phyloP scores from a whole-genome alignment of 768 basidiomycete genomes.

The Pisolithus sp. region DNA sequence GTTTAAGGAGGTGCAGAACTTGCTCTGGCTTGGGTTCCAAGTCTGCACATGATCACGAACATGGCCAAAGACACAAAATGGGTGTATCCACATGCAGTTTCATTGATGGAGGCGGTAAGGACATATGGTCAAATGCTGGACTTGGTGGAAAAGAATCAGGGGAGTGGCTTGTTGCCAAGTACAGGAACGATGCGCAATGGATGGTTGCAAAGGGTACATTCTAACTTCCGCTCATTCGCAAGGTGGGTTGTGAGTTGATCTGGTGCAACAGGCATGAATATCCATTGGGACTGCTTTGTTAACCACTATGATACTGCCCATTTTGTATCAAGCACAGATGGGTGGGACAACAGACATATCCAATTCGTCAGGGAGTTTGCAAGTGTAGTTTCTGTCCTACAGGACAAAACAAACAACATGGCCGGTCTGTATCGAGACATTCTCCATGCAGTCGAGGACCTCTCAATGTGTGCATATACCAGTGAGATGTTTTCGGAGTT shows the following conservation, averaged over 20 bases:
- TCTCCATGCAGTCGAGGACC: constrained; percentile 75
- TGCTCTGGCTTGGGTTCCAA: constrained; percentile 93
- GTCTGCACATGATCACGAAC: constrained; percentile 93
- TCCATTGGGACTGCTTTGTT: no score
- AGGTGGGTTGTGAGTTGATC: neutral
- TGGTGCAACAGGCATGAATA: no score
- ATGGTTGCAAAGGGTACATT: constrained; percentile 85
- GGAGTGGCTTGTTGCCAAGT: no score
- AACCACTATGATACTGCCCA: no score
- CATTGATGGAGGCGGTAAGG: constrained; percentile 97
- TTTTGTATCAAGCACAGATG: no score
- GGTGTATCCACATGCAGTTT: constrained; percentile 97
- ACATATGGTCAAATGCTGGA: constrained; percentile 95
- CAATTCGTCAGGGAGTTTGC: no score
- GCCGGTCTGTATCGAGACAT: constrained; percentile 90
- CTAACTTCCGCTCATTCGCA: neutral
- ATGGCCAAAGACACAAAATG: constrained; percentile 98
- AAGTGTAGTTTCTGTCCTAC: no score
- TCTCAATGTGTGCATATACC: constrained; percentile 81
- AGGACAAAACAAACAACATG: no score
- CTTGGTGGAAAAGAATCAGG: constrained; percentile 87
- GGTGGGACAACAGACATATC: no score
- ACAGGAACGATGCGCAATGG: constrained; percentile 85
- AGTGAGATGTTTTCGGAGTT: constrained; percentile 76
- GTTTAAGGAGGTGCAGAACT: constrained; percentile 96